Evolutionary conservation across 2,329 filamentous ascomycete genomes (phyloP), one percentile per base, ranked within the genome.

Genomic region (Cercospora citrullina): DNA sequence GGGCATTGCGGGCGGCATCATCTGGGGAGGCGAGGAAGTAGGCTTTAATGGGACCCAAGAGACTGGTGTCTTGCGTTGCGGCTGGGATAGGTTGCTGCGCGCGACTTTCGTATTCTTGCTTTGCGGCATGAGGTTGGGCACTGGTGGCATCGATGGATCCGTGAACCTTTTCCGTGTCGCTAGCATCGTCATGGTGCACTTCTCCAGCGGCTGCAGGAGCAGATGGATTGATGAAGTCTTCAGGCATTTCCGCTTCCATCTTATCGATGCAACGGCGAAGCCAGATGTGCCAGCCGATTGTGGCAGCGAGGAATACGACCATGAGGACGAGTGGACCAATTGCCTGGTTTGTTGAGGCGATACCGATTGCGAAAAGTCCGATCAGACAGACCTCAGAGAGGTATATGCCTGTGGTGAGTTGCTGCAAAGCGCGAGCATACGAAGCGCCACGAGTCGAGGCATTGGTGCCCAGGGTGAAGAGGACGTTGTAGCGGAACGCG

Each of bases 401-500:
- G 69, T 83, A 84, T 39, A 84, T 77, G 51, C 82, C 82, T 12
- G 78, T 78, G 21, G 79, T 79, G 18, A 84, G 75, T 60, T 84
- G 82, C 60, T 80, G 77, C 23, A 84, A 66, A 0, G 82, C 82
- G 30, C 79, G 79, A 39, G 78, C 76, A 68, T 83, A 84, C 1
- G 79, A 78, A 3, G 74, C 75, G 8, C 82, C 82, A 64, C 79
- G 78, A 42, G 82, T 84, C 63, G 83, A 81, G 26, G 83, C 76
- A 45, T 78, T 71, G 48, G 79, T 80, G 60, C 80, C 80, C 65
- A 81, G 80, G 3, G 81, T 80, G 73, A 82, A 84, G n/a, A 84
- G 78, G 60, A 82, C 78, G 71, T 83, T 84, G 78, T 84, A 84
- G 23, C 81, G 77, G 76, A 80, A 84, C 12, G 80, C 81, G 33